Evolutionary conservation across 345 rosid genomes (phyloP).

Genomic region (Ceriops tagal): DNA sequence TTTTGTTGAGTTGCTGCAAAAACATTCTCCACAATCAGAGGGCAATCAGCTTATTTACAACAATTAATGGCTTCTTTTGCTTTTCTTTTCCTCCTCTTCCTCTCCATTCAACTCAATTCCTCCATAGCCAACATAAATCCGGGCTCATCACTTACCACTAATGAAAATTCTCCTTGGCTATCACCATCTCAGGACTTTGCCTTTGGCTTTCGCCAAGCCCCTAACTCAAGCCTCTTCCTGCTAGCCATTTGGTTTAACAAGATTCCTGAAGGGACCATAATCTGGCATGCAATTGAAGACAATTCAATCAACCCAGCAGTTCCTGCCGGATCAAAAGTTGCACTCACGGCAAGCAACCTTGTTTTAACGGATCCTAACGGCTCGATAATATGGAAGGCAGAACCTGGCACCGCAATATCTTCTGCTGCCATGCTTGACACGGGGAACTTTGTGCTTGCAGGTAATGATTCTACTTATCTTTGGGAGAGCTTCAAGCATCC

Average conservation of each 20-base stretch:
- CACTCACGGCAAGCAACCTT: slow-evolving; percentile 16
- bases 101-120: background rate
- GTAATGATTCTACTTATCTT: slow-evolving; percentile 5
- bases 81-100: slow-evolving; percentile 7
- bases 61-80: background rate
- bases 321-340: slow-evolving; percentile 25
- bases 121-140: slow-evolving; percentile 12
- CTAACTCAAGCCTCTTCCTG: slow-evolving; percentile 21
- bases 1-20: no score
- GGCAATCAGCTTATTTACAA: background rate
- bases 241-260: slow-evolving; percentile 35
- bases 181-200: slow-evolving; percentile 28
- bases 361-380: slow-evolving; percentile 21
- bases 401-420: background rate
- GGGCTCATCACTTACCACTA: slow-evolving; percentile 13
- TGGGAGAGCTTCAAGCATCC: slow-evolving; percentile 48
- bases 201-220: slow-evolving; percentile 23
- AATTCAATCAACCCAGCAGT: no score
- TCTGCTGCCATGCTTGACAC: slow-evolving; percentile 30
- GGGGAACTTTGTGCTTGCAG: slow-evolving; percentile 39
- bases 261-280: slow-evolving; percentile 14
- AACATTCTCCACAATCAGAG: background rate
- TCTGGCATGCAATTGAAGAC: no score
- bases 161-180: slow-evolving; percentile 13
- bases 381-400: slow-evolving; percentile 2